Evolutionary conservation across 768 basidiomycete genomes (phyloP), one percentile per base, ranked within the genome.

Genomic region (Jaapia argillacea): DNA sequence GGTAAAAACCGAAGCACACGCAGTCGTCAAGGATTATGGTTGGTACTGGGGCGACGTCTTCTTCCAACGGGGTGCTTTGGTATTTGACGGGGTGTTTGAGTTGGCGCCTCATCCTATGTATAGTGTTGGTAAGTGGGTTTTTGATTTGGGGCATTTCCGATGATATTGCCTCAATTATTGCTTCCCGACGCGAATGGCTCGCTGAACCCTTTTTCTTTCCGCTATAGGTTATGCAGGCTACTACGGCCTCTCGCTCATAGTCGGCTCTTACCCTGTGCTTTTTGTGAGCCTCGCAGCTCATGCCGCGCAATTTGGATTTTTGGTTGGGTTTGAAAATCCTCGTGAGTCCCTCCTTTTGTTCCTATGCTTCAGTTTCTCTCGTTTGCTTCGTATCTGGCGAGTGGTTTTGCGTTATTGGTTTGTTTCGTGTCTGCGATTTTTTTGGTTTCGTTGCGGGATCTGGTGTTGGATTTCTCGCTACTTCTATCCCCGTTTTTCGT

Each of bases 11-110:
- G 94, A 98, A 57, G 96, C 96, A 1, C 96, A 99, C 59, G 76
- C 90, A 43, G 90, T 98, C 40, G 92, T 98, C 48, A 98, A 96
- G 54, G 94, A 97, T 56, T 97, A 94, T 51, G 93, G 92, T 13
- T 97, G 91, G 92, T 97, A 92, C 60, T 91, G 90, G 90, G 92
- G 88, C 6, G 88, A 91, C 51, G 81, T 81, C 45, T 91, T 91
- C 66, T 90, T 91, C 68, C 86, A 89, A 59, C 81, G 87, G n/a
- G 88, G 88, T 35, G 81, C 85, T 35, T 71, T 98, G 12, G 84
- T 97, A 2, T 99, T 99, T 55, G 94, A 99, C 58, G 96, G 96
- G 13, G 94, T 99, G 14, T 99, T 97, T 52, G 94, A 98, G 58
- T 69, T 92, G 31, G 85, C 88, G 3, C 86, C 87, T 2, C 88